These are phyloP conservation scores for Sonneratia alba DNA, from an alignment of 345 rosid genomes.

Conservation along the genomic window DNA sequence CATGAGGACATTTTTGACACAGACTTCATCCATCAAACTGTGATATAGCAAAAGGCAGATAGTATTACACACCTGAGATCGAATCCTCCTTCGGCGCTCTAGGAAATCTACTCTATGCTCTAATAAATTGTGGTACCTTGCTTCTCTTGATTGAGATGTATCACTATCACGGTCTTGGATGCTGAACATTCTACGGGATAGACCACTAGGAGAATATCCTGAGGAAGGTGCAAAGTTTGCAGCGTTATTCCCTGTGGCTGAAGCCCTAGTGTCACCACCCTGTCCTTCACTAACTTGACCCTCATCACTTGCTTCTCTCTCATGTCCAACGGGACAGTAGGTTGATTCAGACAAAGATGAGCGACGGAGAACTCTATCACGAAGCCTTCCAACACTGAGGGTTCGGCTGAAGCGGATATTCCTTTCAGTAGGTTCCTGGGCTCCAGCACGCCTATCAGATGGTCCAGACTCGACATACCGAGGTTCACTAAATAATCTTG, in stretches of 20 bases:
- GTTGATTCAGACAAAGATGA: conserved; percentile 58
- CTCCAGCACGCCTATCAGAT: conserved; percentile 47
- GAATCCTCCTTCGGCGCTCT: conserved; percentile 82
- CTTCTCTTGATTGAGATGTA: conserved; percentile 58
- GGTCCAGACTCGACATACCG: conserved; percentile 34
- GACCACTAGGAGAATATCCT: conserved; percentile 33
- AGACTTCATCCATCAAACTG: background rate
- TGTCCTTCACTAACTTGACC: conserved; percentile 28
- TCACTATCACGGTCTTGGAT: conserved; percentile 51
- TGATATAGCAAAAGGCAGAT: conserved; percentile 3
- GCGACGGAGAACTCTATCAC: conserved; percentile 85
- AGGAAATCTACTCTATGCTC: conserved; percentile 87
- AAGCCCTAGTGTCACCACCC: conserved; percentile 20
- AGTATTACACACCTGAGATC: conserved; percentile 72
- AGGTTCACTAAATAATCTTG: conserved; percentile 23
- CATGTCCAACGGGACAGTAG: conserved; percentile 43
- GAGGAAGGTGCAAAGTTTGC: conserved; percentile 26
- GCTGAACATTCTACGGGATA: conserved; percentile 39
- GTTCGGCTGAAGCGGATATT: conserved; percentile 89
- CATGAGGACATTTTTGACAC: no score
- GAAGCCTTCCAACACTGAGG: conserved; percentile 96
- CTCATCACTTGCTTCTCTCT: conserved; percentile 36
- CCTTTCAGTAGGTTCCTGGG: conserved; percentile 57
- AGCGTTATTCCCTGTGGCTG: conserved; percentile 29
- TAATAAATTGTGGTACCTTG: conserved; percentile 68